Percentiles rank a stretch among this genome's conserved stretches.
Evolutionary conservation across 2,329 filamentous ascomycete species (phyloP).

Genomic region (Fusarium papillatum): DNA sequence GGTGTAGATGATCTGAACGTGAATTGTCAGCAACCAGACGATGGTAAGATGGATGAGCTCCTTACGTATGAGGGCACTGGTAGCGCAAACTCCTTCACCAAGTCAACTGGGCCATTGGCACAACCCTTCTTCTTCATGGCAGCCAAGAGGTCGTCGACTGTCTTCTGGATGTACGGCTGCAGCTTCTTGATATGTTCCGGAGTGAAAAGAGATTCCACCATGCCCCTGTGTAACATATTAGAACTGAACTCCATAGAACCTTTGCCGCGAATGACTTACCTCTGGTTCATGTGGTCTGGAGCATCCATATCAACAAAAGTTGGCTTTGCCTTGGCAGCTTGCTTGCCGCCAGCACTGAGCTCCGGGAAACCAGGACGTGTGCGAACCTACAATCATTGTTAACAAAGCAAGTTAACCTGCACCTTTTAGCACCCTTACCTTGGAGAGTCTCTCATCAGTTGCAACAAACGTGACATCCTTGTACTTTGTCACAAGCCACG

Average conservation of each 20-base stretch:
- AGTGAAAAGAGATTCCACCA: slow-evolving; percentile 60
- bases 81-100: slow-evolving; percentile 61
- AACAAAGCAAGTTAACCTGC: rapidly evolving
- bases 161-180: slow-evolving; percentile 61
- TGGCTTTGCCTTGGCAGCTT: slow-evolving; percentile 61
- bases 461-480: slow-evolving; percentile 60
- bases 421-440: slow-evolving; percentile 45
- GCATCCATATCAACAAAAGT: slow-evolving; percentile 66
- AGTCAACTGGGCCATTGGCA: slow-evolving; percentile 54
- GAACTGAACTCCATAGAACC: rapidly evolving
- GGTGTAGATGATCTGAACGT: slow-evolving; percentile 59
- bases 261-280: slow-evolving; percentile 41
- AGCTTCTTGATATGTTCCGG: slow-evolving; percentile 53
- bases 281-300: slow-evolving; percentile 60
- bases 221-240: slow-evolving; percentile 47
- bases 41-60: too few relatives aligned
- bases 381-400: slow-evolving; percentile 47
- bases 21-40: background rate
- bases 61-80: slow-evolving; percentile 61
- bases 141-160: slow-evolving; percentile 58
- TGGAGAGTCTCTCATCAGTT: slow-evolving; percentile 60
- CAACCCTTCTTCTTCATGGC: slow-evolving; percentile 52
- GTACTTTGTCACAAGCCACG: slow-evolving; percentile 64
- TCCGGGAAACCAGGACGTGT: slow-evolving; percentile 61
- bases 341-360: slow-evolving; percentile 59